phyloP scores from a whole-genome alignment of 192 early-diverging fungal species.

The Spizellomyces punctatus region DNA sequence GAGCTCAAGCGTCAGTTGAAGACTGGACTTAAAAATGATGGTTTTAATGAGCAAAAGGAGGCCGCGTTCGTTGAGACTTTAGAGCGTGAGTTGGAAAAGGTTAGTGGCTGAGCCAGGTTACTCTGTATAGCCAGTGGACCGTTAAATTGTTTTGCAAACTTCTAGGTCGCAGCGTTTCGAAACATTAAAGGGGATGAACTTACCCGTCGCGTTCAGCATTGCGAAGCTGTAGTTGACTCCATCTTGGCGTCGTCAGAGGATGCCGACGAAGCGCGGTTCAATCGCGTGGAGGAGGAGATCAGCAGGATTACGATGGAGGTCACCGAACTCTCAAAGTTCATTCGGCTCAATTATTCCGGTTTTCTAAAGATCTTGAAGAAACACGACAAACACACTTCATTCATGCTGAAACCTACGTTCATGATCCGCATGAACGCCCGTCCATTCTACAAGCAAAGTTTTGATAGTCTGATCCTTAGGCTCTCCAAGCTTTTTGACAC shows the following conservation, averaged over 20 bases:
- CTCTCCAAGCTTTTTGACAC: constrained; percentile 61
- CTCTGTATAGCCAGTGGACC: neutral
- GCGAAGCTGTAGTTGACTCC: constrained; percentile 45
- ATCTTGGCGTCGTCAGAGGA: constrained; percentile 22
- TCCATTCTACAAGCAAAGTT: constrained; percentile 81
- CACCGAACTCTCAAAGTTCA: constrained; percentile 54
- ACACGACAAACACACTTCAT: constrained; percentile 95
- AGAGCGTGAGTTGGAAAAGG: constrained; percentile 91
- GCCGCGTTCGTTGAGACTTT: constrained; percentile 81
- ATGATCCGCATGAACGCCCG: constrained; percentile 56
- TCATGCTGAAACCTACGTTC: constrained; percentile 75
- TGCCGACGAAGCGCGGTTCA: constrained; percentile 35
- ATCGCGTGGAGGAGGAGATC: constrained; percentile 45
- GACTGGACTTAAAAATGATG: constrained; percentile 51
- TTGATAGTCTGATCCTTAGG: constrained; percentile 81
- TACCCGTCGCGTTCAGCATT: constrained; percentile 47
- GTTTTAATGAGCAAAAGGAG: constrained; percentile 84
- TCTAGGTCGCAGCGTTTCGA: constrained; percentile 54
- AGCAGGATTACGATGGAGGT: constrained; percentile 45
- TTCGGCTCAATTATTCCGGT: constrained; percentile 53
- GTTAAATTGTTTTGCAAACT: no score
- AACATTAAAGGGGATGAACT: constrained; percentile 59
- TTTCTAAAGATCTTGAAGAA: constrained; percentile 91
- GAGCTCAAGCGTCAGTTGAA: constrained; percentile 87
- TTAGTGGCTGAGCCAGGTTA: constrained; percentile 3